Evolutionary conservation across 2,329 filamentous ascomycete species (phyloP), one percentile per base, ranked within the genome.

Genomic region (Sclerotinia minor): DNA sequence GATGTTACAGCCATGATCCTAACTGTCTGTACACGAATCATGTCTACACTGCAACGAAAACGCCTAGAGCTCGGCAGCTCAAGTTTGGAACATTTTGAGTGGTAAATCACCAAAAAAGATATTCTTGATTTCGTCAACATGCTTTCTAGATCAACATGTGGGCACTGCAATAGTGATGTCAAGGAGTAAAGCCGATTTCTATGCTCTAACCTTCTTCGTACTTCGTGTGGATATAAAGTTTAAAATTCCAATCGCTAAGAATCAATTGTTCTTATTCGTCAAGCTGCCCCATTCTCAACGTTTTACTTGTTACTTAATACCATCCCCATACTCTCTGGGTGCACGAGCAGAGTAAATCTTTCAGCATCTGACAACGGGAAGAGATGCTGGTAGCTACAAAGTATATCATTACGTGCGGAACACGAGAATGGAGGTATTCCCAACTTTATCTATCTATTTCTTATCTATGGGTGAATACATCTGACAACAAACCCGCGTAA

Each of bases 1-100:
- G 38, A 19, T 19, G 19, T 50, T 50, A 50, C 59, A 61, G 45
- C 59, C 59, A 61, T 61, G 29, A 61, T 61, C 59, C 59, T 50
- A 50, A 61, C 15, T 19, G 29, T 24, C 26, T 38, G 59, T 38
- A 61, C 59, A 61, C 59, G 59, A 61, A 50, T 61, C 59, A 49
- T 61, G 17, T 38, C 44, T n/a, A 35, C 3, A 60, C 11, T 61
- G 58, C 21, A 49, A 13, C 26, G 32, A 21, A 47, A 35, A 49
- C 58, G 26, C 41, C 57, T 49, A 49, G 44, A 61, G 44, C 5
- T 24, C 58, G 44, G 29, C 44, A 49, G 44, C 7, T 19, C 19
- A 60, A 60, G 57, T 5, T 32, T 19, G 17, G 41, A n/a, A 35
- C 19, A 21, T 7, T 17, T 29, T 21, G 29, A 29, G 29, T 26